These are phyloP conservation scores for Epichloe aotearoae DNA, from an alignment of 2,329 filamentous ascomycete genomes.

Conservation along the genomic window DNA sequence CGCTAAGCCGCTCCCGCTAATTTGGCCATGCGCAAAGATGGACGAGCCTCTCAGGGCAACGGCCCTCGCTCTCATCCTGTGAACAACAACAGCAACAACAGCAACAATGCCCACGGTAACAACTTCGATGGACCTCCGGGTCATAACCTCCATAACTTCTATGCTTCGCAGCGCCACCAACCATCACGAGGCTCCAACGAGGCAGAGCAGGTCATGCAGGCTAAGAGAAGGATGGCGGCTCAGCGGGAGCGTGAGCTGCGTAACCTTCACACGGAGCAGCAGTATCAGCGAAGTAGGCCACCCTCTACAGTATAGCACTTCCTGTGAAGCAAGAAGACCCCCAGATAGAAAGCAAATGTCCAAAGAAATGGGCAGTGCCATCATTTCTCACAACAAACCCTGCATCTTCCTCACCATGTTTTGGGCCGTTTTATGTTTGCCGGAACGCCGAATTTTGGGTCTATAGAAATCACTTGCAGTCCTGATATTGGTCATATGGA, in stretches of 20 bases:
- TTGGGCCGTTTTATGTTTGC: slow-evolving; percentile 5
- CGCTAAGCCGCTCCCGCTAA: slow-evolving; percentile 11
- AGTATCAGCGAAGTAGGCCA: slow-evolving; percentile 98
- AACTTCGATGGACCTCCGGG: slow-evolving; percentile 62
- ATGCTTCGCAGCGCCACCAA: slow-evolving; percentile 86
- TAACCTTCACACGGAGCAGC: slow-evolving; percentile 99
- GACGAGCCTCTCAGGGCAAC: slow-evolving; percentile 51
- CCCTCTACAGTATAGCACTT: slow-evolving; percentile 58
- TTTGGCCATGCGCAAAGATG: slow-evolving; percentile 37
- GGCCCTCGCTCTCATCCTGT: slow-evolving; percentile 68
- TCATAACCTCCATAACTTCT: slow-evolving; percentile 79
- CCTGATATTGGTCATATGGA: slow-evolving; percentile 14
- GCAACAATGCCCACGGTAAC: slow-evolving; percentile 42
- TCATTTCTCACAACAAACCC: slow-evolving; percentile 6
- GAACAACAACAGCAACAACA: slow-evolving; percentile 53
- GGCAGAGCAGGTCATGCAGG: slow-evolving; percentile 97
- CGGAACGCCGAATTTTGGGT: neutral
- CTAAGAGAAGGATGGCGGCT: slow-evolving; percentile 97
- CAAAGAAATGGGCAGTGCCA: slow-evolving; percentile 9
- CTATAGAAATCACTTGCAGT: slow-evolving; percentile 1
- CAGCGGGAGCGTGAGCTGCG: slow-evolving; percentile 97
- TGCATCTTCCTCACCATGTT: slow-evolving; percentile 5
- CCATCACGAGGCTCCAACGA: slow-evolving; percentile 71
- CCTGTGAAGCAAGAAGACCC: slow-evolving; percentile 21
- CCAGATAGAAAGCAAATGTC: slow-evolving; percentile 27